Percentiles rank a stretch among this genome's conserved stretches.
These are phyloP conservation scores for Anthoceros angustus DNA, from an alignment of 225 moss, liverwort and hornwort genomes.

Conservation along the genomic window DNA sequence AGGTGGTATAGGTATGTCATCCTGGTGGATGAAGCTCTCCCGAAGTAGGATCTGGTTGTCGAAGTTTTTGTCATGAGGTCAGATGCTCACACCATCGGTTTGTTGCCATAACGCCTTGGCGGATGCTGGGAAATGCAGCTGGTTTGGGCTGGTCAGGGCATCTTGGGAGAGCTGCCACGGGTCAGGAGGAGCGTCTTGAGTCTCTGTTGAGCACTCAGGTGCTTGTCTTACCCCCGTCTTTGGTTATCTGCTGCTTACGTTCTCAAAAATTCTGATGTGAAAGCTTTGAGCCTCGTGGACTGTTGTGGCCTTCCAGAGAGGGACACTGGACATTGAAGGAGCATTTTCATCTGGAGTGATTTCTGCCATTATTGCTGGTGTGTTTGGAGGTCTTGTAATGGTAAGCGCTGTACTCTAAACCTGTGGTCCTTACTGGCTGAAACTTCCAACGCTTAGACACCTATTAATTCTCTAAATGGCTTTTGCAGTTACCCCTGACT, in stretches of 20 bases:
- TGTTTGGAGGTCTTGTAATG: slow-evolving; percentile 47
- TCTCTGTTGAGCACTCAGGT: slow-evolving; percentile 17
- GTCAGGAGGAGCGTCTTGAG: slow-evolving; percentile 19
- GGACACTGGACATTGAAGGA: slow-evolving; percentile 11
- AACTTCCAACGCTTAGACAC: background rate
- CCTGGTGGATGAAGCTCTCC: background rate
- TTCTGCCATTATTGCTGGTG: slow-evolving; percentile 45
- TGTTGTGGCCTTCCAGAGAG: background rate
- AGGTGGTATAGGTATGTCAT: slow-evolving; percentile 15
- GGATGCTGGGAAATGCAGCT: slow-evolving; percentile 7
- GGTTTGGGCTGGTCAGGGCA: slow-evolving; percentile 22
- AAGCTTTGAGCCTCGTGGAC: background rate
- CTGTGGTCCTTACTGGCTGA: too few species aligned
- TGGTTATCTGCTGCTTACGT: too few species aligned
- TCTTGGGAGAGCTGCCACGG: slow-evolving; percentile 18
- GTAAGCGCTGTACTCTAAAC: slow-evolving; percentile 10
- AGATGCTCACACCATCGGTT: background rate
- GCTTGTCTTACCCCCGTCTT: background rate
- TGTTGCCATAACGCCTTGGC: background rate
- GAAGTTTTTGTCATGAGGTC: background rate
- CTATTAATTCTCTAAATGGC: background rate
- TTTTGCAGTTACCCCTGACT: slow-evolving; percentile 18
- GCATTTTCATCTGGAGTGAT: slow-evolving; percentile 43
- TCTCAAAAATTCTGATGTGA: background rate
- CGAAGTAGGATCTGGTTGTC: too few species aligned